Percentiles rank a stretch among this genome's conserved stretches.
Conservation (phyloP, 257 asterid species). For the Striga asiatica region DNA sequence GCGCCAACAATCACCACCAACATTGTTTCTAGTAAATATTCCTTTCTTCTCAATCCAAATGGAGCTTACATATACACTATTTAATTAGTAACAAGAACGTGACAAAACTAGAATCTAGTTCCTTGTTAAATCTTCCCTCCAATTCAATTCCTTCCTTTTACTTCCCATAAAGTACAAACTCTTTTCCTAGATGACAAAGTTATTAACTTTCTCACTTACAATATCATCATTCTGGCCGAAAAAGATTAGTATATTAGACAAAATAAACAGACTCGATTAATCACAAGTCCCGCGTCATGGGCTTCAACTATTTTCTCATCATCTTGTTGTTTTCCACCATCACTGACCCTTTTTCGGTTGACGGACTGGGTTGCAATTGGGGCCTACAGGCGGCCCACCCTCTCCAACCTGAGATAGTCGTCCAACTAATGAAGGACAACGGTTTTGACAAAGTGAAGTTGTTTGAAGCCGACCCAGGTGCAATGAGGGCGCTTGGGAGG, state of each 20-base stretch:
- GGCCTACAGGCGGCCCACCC: conserved; percentile 56
- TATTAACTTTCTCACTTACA: conserved; percentile 13
- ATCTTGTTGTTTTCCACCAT: conserved; percentile 19
- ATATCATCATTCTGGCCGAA: too few species aligned
- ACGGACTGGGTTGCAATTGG: conserved; percentile 67
- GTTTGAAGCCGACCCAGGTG: conserved; percentile 71
- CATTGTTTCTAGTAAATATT: too few species aligned
- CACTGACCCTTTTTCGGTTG: background rate
- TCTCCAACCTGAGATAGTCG: conserved; percentile 55
- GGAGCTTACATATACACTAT: background rate
- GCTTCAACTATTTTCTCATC: conserved; percentile 11
- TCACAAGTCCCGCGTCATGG: conserved; percentile 23
- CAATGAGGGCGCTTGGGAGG: conserved; percentile 53
- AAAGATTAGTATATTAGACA: conserved; percentile 19
- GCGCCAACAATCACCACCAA: too few species aligned
- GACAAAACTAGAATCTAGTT: conserved; percentile 38
- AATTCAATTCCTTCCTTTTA: conserved; percentile 39
- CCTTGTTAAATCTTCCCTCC: conserved; percentile 29
- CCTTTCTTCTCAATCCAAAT: too few species aligned
- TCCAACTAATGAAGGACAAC: conserved; percentile 62
- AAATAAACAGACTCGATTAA: background rate
- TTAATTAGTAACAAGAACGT: background rate
- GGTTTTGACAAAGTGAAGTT: conserved; percentile 76
- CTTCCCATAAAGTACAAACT: conserved; percentile 21
- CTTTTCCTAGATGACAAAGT: background rate